Evolutionary conservation across 441 rosid species (phyloP).

Genomic region (Iberis amara): DNA sequence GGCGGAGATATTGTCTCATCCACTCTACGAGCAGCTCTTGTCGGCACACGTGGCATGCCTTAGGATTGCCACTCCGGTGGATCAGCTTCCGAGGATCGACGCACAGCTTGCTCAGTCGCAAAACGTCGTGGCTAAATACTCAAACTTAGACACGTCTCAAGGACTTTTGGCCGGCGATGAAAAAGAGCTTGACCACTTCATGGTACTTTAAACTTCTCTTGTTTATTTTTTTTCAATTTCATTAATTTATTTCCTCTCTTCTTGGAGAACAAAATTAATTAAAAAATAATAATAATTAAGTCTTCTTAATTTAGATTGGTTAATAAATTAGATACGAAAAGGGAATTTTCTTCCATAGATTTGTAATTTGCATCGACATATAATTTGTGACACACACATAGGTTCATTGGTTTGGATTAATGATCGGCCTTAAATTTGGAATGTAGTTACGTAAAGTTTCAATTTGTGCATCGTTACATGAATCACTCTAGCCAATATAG

Average conservation of each 20-base stretch:
- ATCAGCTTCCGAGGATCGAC: conserved; percentile 90
- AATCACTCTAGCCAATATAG: no score
- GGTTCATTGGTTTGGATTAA: no score
- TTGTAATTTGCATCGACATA: conserved; percentile 25
- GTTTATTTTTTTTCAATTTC: conserved; percentile 8
- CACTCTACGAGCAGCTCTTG: conserved; percentile 79
- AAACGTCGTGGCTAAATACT: conserved; percentile 79
- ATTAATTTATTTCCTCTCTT: conserved; percentile 4
- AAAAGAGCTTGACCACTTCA: conserved; percentile 88
- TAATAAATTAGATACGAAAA: neutral
- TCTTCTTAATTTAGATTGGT: neutral
- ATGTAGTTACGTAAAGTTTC: no score
- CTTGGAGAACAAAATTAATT: neutral
- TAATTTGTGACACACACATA: neutral
- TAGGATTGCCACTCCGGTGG: conserved; percentile 21
- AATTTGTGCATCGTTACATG: no score
- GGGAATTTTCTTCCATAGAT: neutral
- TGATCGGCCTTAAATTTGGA: no score
- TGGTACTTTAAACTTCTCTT: conserved; percentile 41
- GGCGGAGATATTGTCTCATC: conserved; percentile 75
- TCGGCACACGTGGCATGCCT: conserved; percentile 85
- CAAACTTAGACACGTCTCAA: conserved; percentile 45
- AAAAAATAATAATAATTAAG: no score
- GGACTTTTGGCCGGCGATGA: conserved; percentile 51
- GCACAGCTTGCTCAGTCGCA: conserved; percentile 90